These are phyloP conservation scores for Hypoxylon subgilvum DNA, from an alignment of 495 filamentous ascomycete genomes.

Conservation along the genomic window DNA sequence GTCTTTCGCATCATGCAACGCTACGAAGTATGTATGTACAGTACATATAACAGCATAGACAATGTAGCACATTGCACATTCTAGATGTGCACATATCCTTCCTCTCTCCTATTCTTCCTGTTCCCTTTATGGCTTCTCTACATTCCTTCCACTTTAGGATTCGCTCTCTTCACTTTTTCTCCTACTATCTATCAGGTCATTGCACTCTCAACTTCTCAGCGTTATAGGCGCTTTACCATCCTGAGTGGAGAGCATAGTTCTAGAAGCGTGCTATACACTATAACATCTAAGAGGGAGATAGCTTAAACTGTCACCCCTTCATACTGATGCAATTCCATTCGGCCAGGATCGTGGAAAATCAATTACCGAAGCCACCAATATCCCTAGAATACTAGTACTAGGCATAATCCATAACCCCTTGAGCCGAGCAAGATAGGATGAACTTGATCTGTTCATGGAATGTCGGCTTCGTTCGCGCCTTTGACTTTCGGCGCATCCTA, in stretches of 20 bases:
- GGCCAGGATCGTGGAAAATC: neutral
- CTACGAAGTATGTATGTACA: no score
- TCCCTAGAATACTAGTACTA: constrained; percentile 9
- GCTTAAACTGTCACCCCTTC: neutral
- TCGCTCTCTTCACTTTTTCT: no score
- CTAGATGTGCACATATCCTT: constrained; percentile 2
- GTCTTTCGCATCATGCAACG: constrained; percentile 44
- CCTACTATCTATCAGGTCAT: no score
- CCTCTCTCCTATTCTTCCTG: neutral
- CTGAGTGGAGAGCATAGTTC: no score
- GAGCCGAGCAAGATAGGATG: constrained; percentile 47
- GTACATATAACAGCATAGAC: constrained; percentile 24
- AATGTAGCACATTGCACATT: constrained; percentile 11
- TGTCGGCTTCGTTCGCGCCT: constrained; percentile 25
- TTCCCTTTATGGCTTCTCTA: neutral
- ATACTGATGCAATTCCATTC: constrained; percentile 1
- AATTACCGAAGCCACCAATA: constrained; percentile 28
- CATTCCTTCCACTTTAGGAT: neutral
- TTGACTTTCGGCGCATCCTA: constrained; percentile 15
- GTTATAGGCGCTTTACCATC: no score
- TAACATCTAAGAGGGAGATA: no score
- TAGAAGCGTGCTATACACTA: no score
- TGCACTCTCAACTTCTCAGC: no score
- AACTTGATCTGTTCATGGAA: constrained; percentile 47
- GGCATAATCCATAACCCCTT: constrained; percentile 33